A percentile compares a stretch with the other conserved stretches of the same genome.
Conservation (phyloP, 139 green algal species). For the Chlamydomonas eustigma region DNA sequence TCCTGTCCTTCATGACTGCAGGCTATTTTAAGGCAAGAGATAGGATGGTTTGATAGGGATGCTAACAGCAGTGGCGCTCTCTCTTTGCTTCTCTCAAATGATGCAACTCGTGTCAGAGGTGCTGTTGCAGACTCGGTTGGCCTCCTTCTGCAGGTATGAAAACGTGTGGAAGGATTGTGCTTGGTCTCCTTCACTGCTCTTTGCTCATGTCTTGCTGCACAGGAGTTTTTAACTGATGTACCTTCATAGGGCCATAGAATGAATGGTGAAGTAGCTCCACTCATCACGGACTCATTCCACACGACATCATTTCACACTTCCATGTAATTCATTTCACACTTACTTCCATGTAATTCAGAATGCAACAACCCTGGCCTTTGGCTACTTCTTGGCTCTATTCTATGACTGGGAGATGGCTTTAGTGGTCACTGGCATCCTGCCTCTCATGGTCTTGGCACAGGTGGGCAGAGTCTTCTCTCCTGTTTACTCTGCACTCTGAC, state of each 20-base stretch:
- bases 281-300: too few relatives aligned
- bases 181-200: not conserved
- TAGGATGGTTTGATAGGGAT: slow-evolving; percentile 42
- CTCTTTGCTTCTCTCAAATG: slow-evolving; percentile 46
- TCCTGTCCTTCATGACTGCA: too few relatives aligned
- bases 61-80: slow-evolving; percentile 58
- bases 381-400: slow-evolving; percentile 48
- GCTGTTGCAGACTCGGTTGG: slow-evolving; percentile 49
- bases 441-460: slow-evolving; percentile 50
- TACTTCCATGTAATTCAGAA: slow-evolving; percentile 18
- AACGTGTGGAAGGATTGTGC: not conserved
- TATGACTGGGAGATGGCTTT: slow-evolving; percentile 72
- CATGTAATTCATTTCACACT: too few relatives aligned
- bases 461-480: too few relatives aligned
- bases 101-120: slow-evolving; percentile 59
- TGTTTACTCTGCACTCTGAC: too few relatives aligned
- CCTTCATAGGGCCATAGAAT: too few relatives aligned
- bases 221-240: too few relatives aligned
- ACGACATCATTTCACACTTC: too few relatives aligned
- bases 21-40: slow-evolving; percentile 2
- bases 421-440: slow-evolving; percentile 61
- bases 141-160: slow-evolving; percentile 19
- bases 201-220: too few relatives aligned
- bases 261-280: too few relatives aligned
- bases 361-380: slow-evolving; percentile 12